phyloP scores from a whole-genome alignment of 139 green algal species.

The Ettlia oleoabundans region DNA sequence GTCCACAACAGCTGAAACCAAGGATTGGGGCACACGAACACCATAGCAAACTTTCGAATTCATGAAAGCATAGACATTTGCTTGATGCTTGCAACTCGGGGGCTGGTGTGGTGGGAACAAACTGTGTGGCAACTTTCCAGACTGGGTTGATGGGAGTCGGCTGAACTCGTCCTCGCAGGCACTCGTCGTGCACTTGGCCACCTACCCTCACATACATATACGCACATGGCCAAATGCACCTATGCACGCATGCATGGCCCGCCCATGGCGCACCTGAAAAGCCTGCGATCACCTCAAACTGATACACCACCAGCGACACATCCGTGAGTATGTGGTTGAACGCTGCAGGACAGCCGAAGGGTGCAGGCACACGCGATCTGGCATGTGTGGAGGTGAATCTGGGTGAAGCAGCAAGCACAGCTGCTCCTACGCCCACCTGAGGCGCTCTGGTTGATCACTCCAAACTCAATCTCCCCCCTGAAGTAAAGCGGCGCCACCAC shows the following conservation, averaged over 20 bases:
- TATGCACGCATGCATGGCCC: background rate
- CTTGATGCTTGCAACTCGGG: too few relatives aligned
- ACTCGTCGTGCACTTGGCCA: too few relatives aligned
- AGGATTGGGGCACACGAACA: background rate
- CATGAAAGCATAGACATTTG: too few relatives aligned
- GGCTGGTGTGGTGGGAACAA: too few relatives aligned
- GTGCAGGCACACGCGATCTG: background rate
- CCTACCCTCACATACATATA: background rate
- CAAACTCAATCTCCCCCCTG: conserved; percentile 96
- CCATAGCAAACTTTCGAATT: too few relatives aligned
- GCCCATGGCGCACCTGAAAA: conserved; percentile 64
- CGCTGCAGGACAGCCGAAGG: conserved; percentile 48
- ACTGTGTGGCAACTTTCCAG: too few relatives aligned
- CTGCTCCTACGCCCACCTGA: conserved; percentile 30
- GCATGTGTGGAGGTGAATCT: too few relatives aligned
- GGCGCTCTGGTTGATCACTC: conserved; percentile 96
- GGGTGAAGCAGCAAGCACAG: background rate
- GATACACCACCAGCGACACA: conserved; percentile 95
- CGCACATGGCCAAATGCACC: background rate
- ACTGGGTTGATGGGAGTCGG: too few relatives aligned
- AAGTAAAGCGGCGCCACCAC: conserved; percentile 99
- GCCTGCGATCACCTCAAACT: conserved; percentile 87
- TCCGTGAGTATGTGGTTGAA: conserved; percentile 98
- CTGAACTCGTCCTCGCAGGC: too few relatives aligned
- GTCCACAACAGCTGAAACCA: conserved; percentile 75